Base-by-base conservation (phyloP, 495 filamentous ascomycete species). In the Niebla homalea region DNA sequence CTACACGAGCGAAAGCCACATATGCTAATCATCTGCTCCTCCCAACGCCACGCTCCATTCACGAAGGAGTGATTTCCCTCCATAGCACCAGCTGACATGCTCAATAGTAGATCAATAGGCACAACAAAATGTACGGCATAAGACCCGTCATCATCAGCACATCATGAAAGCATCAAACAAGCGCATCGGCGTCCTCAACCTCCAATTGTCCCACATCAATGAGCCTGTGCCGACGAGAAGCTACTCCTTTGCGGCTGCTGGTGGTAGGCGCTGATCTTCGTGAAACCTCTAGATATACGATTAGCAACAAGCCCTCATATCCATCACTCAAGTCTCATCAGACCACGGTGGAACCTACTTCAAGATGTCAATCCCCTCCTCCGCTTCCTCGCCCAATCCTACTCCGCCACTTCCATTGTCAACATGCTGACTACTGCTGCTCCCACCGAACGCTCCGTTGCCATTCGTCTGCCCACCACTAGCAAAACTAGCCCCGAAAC, bases 231-330 rank as follows among this genome's bases (percentile, higher is more conserved):
- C 15, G 39, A 43, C 14, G 5, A 6, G 16, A 50, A 45, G 15
- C n/a, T 20, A 47, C 70, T 72, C 58, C 62, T 73, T 36, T 70
- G 50, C 50, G 73, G 71, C 37, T 70, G 69, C 37, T 70, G 69
- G 62, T 86, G 82, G 58, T 76, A 86, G 1, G 76, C 75, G 16
- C 80, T 78, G 49, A 86, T 86, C 45, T 75, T 76, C 64, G 82
- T 79, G 64, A 86, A 86, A 2, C 82, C 82, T 60, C 81, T 85
- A 50, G 50, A 36, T 35, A 14, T 58, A 68, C 60, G 69, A 66
- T 52, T 25, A 56, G 43, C 7, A 29, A 32, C 26, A 10, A 4
- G 1, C 10, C 10, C 26, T 29, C 29, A n/a, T n/a, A n/a, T 51
- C 14, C 37, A 14, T 25, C 20, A 15, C 15, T 32, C 10, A 1